phyloP scores from a whole-genome alignment of 2,329 filamentous ascomycete species.

The Akanthomyces uredinophilus region DNA sequence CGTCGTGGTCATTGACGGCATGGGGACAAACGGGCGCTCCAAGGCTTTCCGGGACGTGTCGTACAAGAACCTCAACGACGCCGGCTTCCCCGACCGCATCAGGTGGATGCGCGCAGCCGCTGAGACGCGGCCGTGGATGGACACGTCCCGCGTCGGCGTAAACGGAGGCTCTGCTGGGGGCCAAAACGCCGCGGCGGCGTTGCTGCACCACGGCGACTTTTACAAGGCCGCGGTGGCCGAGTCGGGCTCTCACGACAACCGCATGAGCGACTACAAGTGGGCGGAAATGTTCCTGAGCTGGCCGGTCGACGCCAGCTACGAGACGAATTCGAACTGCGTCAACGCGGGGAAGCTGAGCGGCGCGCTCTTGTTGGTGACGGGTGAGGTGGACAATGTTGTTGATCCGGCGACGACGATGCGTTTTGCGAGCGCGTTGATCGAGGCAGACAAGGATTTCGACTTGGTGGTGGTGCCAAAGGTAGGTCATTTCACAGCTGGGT shows the following conservation, averaged over 20 bases:
- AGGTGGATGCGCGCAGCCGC: conserved; percentile 24
- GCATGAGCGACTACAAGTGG: conserved; percentile 4
- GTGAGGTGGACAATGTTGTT: conserved; percentile 1
- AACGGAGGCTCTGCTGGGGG: conserved; percentile 27
- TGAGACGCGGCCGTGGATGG: conserved; percentile 25
- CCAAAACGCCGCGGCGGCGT: conserved; percentile 23
- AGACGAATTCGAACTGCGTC: background rate
- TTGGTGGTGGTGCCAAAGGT: background rate
- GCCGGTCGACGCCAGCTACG: background rate
- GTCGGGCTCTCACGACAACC: conserved; percentile 14
- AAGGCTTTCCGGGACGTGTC: conserved; percentile 27
- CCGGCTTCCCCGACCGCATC: conserved; percentile 25
- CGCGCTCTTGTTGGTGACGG: background rate
- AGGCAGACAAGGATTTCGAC: background rate
- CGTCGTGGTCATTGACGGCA: conserved; percentile 26
- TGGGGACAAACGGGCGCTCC: conserved; percentile 27
- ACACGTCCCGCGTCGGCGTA: conserved; percentile 25
- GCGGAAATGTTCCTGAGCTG: conserved; percentile 3
- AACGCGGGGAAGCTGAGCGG: conserved; percentile 3
- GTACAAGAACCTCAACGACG: conserved; percentile 26
- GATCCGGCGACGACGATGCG: conserved; percentile 7
- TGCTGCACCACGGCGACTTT: conserved; percentile 25
- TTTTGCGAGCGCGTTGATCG: conserved; percentile 2
- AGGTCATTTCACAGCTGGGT: background rate
- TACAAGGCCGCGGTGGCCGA: conserved; percentile 25